These are phyloP conservation scores for Annulohypoxylon truncatum DNA, from an alignment of 2,329 filamentous ascomycete genomes.

Conservation along the genomic window DNA sequence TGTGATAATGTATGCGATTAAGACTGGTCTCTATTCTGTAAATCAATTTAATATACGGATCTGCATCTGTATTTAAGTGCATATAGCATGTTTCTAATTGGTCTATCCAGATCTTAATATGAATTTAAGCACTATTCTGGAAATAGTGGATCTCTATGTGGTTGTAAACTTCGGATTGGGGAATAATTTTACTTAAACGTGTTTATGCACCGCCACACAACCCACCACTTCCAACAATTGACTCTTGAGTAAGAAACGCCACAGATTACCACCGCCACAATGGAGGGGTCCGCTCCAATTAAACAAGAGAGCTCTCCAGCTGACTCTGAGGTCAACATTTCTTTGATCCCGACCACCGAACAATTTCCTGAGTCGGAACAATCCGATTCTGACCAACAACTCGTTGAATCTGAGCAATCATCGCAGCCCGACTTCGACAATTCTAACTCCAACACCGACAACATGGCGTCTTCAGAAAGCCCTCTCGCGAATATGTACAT, in stretches of 20 bases:
- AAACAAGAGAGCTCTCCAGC: neutral
- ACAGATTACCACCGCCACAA: neutral
- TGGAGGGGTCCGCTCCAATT: neutral
- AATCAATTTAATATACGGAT: neutral
- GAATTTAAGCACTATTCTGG: neutral
- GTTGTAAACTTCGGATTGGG: neutral
- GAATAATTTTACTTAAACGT: neutral
- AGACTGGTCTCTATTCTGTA: neutral
- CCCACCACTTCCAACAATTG: neutral
- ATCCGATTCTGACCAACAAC: neutral
- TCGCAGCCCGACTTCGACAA: neutral
- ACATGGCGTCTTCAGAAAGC: constrained; percentile 1
- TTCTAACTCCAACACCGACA: neutral
- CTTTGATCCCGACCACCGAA: neutral
- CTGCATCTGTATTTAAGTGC: neutral
- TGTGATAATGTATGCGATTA: neutral
- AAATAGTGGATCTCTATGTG: neutral
- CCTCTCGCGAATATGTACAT: constrained; percentile 54
- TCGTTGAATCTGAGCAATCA: neutral
- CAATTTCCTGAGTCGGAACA: too few relatives aligned
- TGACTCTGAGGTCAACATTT: neutral
- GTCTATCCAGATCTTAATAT: neutral
- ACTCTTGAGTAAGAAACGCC: neutral
- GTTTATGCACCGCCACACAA: neutral
- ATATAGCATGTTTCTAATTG: neutral